phyloP scores from a whole-genome alignment of 768 basidiomycete species.

The Austroboletus eburneus region DNA sequence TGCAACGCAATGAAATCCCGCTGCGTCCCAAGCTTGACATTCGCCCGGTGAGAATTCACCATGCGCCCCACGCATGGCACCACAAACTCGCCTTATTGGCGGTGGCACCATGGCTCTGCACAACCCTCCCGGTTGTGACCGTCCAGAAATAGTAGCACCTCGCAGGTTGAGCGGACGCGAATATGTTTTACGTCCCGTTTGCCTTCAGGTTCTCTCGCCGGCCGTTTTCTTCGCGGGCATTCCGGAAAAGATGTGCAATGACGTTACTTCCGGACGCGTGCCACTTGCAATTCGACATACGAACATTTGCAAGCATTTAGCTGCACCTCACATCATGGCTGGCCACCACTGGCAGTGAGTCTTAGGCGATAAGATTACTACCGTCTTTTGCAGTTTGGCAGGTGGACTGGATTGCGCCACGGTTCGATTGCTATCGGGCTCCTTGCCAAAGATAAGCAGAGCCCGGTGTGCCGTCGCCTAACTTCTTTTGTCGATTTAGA shows the following conservation, averaged over 20 bases:
- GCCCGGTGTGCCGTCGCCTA: not conserved
- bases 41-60: slow-evolving; percentile 5
- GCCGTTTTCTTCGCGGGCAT: not conserved
- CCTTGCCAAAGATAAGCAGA: not conserved
- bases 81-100: not conserved
- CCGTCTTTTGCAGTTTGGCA: not conserved
- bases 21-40: not conserved
- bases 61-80: slow-evolving; percentile 9
- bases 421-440: not conserved
- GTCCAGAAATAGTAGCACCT: too few relatives aligned
- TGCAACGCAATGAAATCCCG: not conserved
- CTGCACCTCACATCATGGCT: too few relatives aligned
- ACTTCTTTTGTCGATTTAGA: not conserved
- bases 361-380: not conserved
- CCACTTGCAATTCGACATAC: too few relatives aligned
- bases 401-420: not conserved
- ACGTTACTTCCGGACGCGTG: too few relatives aligned
- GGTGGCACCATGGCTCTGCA: too few relatives aligned
- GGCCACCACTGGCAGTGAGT: not conserved
- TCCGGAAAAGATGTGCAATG: not conserved
- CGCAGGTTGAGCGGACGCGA: not conserved
- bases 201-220: not conserved
- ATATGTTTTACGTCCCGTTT: not conserved
- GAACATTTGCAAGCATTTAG: too few relatives aligned
- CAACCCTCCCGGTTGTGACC: too few relatives aligned